Evolutionary conservation across 1,284 basidiomycete genomes (phyloP).

Genomic region (Leccinum fallax): DNA sequence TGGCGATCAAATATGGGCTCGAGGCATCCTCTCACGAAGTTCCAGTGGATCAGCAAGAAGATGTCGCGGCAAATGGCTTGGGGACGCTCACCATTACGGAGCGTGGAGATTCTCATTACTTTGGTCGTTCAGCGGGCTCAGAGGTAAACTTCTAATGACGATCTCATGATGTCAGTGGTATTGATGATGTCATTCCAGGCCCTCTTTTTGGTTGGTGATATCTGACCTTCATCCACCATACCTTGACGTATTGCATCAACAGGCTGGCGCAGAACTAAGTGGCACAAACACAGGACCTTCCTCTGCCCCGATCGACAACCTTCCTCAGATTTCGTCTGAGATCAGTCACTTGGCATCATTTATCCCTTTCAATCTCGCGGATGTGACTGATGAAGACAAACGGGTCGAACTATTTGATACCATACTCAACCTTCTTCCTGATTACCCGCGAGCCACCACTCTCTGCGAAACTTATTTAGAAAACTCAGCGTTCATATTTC

Average conservation of each 20-base stretch:
- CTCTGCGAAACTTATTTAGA: constrained; percentile 70
- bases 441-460: constrained; percentile 60
- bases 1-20: constrained; percentile 60
- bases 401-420: constrained; percentile 42
- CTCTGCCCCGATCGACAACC: constrained; percentile 37
- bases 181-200: constrained; percentile 24
- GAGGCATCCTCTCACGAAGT: constrained; percentile 38
- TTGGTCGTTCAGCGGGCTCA: constrained; percentile 66
- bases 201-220: constrained; percentile 34
- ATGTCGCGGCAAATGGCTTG: constrained; percentile 45
- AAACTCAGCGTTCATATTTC: constrained; percentile 61
- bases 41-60: constrained; percentile 30
- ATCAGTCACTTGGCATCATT: constrained; percentile 45
- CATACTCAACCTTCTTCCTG: constrained; percentile 50
- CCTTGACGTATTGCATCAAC: constrained; percentile 7
- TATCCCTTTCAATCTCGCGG: constrained; percentile 49
- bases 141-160: constrained; percentile 35
- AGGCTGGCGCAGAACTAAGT: constrained; percentile 58
- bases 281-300: constrained; percentile 17
- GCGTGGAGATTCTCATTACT: constrained; percentile 65
- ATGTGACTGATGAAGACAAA: constrained; percentile 31
- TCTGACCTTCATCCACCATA: not conserved
- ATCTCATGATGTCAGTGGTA: not conserved
- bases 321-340: constrained; percentile 40
- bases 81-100: constrained; percentile 67